Evolutionary conservation across 2,329 filamentous ascomycete genomes (phyloP).

Genomic region (Fusarium armeniacum): DNA sequence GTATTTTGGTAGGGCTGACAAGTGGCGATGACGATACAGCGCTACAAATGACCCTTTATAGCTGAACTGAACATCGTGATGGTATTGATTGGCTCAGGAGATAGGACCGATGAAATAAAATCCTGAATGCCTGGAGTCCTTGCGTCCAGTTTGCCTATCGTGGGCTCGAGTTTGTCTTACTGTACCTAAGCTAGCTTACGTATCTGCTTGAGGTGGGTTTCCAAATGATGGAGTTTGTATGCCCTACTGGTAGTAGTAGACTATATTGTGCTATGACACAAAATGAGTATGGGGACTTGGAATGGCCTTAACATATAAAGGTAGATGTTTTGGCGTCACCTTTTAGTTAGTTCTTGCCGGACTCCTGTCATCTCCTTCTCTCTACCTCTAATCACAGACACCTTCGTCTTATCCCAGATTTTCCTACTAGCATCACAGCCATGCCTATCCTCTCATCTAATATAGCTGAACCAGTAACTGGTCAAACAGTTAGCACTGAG

Average conservation of each 20-base stretch:
- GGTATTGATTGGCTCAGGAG: constrained; percentile 2
- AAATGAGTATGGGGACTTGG: background rate
- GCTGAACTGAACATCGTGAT: background rate
- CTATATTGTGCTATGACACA: background rate
- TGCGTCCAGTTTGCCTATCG: background rate
- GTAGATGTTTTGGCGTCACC: no score
- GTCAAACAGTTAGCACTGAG: constrained; percentile 4
- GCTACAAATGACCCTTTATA: background rate
- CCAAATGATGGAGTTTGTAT: background rate
- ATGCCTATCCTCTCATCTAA: constrained; percentile 10
- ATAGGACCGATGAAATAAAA: no score
- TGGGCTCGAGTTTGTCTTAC: constrained; percentile 16
- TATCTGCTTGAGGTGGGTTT: background rate
- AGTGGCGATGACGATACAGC: background rate
- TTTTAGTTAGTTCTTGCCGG: background rate
- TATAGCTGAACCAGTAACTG: constrained; percentile 14
- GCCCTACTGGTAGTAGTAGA: background rate
- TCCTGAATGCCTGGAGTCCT: no score
- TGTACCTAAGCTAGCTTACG: constrained; percentile 10
- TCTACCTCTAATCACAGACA: background rate
- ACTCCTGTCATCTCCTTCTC: background rate
- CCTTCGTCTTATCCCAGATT: background rate
- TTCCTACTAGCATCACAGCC: background rate
- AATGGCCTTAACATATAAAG: background rate
- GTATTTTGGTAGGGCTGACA: constrained; percentile 21